These are phyloP conservation scores for Aegilops umbellulata DNA, from an alignment of 176 grass and related monocot species.

Conservation along the genomic window DNA sequence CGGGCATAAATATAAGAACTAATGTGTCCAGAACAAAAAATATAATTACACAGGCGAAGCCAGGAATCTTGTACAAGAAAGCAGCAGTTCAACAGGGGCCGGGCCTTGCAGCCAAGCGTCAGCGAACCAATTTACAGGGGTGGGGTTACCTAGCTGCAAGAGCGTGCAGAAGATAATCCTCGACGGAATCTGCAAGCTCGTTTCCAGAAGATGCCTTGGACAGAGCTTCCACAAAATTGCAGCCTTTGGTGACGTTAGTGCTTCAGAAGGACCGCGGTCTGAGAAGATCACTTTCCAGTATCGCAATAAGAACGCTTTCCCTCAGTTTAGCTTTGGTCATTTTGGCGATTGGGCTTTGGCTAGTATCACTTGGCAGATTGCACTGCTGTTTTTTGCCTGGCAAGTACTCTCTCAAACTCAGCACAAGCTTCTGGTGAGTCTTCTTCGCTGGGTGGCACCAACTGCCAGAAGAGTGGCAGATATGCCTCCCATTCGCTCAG, in stretches of 20 bases:
- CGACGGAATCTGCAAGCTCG: slow-evolving; percentile 20
- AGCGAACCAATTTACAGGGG: slow-evolving; percentile 54
- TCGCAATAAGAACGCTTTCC: not conserved
- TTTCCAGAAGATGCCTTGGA: slow-evolving; percentile 32
- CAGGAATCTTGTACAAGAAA: slow-evolving; percentile 48
- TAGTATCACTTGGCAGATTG: slow-evolving; percentile 55
- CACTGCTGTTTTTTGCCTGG: slow-evolving; percentile 60
- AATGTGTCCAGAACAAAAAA: slow-evolving; percentile 26
- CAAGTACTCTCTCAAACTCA: slow-evolving; percentile 87
- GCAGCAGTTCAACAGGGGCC: slow-evolving; percentile 18
- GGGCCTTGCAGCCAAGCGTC: slow-evolving; percentile 37
- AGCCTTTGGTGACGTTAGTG: slow-evolving; percentile 11
- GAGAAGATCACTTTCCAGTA: slow-evolving; percentile 8
- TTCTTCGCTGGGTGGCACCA: slow-evolving; percentile 99
- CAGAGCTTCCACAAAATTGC: slow-evolving; percentile 42
- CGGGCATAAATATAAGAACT: slow-evolving; percentile 23
- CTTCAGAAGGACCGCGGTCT: slow-evolving; percentile 18
- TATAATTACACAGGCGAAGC: slow-evolving; percentile 42
- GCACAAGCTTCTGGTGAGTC: slow-evolving; percentile 96
- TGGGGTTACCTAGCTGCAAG: slow-evolving; percentile 40
- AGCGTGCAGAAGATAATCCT: slow-evolving; percentile 13
- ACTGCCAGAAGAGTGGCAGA: slow-evolving; percentile 94
- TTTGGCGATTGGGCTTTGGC: not conserved
- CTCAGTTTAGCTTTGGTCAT: not conserved
- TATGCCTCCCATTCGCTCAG: slow-evolving; percentile 97